These are phyloP conservation scores for Tetracentron sinense DNA, from an alignment of 164 flowering plant species.

Conservation along the genomic window DNA sequence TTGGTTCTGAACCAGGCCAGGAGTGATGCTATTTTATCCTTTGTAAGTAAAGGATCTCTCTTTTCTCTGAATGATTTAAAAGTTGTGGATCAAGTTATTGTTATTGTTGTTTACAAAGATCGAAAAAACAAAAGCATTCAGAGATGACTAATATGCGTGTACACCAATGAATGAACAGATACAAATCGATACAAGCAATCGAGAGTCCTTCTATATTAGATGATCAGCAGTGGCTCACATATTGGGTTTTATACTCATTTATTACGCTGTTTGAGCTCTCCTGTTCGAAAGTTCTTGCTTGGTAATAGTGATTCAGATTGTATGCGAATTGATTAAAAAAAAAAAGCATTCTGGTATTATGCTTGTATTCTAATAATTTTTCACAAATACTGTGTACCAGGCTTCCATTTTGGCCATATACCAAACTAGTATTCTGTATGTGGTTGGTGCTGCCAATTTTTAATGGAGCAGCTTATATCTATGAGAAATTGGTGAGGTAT, in stretches of 20 bases:
- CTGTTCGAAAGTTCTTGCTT: slow-evolving; percentile 55
- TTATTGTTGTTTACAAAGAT: background rate
- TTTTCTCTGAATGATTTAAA: too few relatives aligned
- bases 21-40: slow-evolving; percentile 80
- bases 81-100: too few relatives aligned
- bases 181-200: slow-evolving; percentile 78
- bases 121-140: too few relatives aligned
- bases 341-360: background rate
- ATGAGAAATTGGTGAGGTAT: slow-evolving; percentile 60
- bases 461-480: slow-evolving; percentile 91
- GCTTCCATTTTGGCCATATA: slow-evolving; percentile 81
- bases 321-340: too few relatives aligned
- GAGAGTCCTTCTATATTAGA: slow-evolving; percentile 78
- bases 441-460: slow-evolving; percentile 88
- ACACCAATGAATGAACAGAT: slow-evolving; percentile 36
- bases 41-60: slow-evolving; percentile 46
- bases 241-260: slow-evolving; percentile 86
- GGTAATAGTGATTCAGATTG: slow-evolving; percentile 36
- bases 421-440: slow-evolving; percentile 64
- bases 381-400: slow-evolving; percentile 22
- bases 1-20: slow-evolving; percentile 55
- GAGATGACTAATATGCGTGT: background rate
- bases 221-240: slow-evolving; percentile 95
- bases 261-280: slow-evolving; percentile 87
- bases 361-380: background rate